Base-by-base conservation (phyloP, 208 protist species). In the Crithidia bombi region DNA sequence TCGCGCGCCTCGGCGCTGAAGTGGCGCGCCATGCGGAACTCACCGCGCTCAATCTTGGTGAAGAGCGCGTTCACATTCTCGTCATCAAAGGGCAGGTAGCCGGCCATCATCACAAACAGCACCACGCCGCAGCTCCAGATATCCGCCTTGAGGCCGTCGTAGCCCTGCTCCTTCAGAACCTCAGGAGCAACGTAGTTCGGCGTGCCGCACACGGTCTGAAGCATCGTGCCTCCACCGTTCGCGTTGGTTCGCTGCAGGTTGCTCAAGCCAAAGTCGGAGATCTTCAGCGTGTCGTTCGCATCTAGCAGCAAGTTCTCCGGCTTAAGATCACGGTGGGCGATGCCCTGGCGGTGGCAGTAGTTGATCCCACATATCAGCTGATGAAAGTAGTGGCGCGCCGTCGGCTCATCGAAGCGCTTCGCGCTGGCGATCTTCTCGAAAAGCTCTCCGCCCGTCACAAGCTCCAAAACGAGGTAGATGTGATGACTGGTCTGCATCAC, bases 91-190 rank as follows among this genome's bases (percentile, higher is more conserved):
- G 97, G 96, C 26, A 96, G 74, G 50, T 90, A 85, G 38, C 94
- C 96, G 39, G 91, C 81, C 54, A 98, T 72, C 92, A 98, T 97
- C 56, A 97, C 95, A 69, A 97, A 99, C 3, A 98, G 67, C 7
- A 99, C 69, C 14, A 98, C 95, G 35, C 98, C 98, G 61, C 93
- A 96, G 43, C 83, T 89, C 98, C 98, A 99, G 76, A 97, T 94
- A 81, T 99, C 98, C 6, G 98, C 95, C 46, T 88, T 88, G 12
- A 88, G 69, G 26, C 96, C 97, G 33, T 97, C 89, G 77, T 99
- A 97, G 11, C 90, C 91, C 25, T 87, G 80, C 44, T 92, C 85
- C 56, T 86, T 81, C 23, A 99, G 73, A 49, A 98, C 90, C 80
- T 99, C 95, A 14, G 97, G 93, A 1, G 98, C 89, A 19, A 96